Conservation (phyloP, 75 land plant species). For the Pinus taeda region DNA sequence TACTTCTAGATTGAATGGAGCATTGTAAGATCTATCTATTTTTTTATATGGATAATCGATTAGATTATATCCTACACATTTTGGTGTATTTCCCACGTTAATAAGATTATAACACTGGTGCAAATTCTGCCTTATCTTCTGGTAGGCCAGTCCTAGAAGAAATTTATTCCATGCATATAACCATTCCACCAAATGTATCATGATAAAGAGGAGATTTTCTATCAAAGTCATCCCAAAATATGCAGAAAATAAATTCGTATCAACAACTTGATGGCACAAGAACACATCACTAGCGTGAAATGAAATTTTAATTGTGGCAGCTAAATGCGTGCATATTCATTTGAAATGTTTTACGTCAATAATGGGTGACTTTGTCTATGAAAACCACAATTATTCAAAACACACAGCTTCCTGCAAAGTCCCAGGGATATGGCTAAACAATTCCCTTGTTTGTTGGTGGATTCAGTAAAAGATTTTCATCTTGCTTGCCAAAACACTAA, state of each 20-base stretch:
- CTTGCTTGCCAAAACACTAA: too few relatives aligned
- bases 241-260: not conserved
- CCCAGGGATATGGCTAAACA: too few relatives aligned
- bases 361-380: too few relatives aligned
- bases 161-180: constrained; percentile 39
- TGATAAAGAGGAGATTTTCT: not conserved
- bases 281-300: too few relatives aligned
- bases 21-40: constrained; percentile 34
- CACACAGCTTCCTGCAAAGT: too few relatives aligned
- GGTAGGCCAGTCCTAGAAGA: constrained; percentile 52
- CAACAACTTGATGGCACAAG: too few relatives aligned
- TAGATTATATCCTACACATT: not conserved
- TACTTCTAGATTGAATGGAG: constrained; percentile 16
- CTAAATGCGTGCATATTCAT: too few relatives aligned
- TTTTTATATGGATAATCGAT: constrained; percentile 20
- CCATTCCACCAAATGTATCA: constrained; percentile 46
- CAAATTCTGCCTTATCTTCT: constrained; percentile 42
- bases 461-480: too few relatives aligned
- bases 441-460: too few relatives aligned
- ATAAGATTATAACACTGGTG: constrained; percentile 57
- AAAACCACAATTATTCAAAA: too few relatives aligned
- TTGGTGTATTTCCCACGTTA: constrained; percentile 26
- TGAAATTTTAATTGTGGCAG: too few relatives aligned
- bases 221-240: not conserved
- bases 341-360: too few relatives aligned